Evolutionary conservation across 441 rosid species (phyloP).

Genomic region (Isatis lusitanica): DNA sequence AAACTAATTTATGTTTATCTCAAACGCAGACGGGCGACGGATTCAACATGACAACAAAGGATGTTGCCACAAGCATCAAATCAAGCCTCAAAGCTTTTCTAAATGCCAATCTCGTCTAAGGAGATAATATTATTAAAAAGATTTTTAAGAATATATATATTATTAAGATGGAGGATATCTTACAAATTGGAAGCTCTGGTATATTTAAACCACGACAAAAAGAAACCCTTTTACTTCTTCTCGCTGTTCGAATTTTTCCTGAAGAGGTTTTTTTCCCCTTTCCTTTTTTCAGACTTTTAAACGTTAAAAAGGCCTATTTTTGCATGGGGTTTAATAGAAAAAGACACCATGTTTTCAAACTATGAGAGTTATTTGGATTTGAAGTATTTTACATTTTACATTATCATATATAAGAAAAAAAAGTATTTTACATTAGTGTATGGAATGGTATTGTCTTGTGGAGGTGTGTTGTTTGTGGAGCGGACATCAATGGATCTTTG

Average conservation of each 20-base stretch:
- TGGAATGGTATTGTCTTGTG: neutral
- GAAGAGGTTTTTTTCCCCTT: neutral
- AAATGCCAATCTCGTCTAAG: conserved; percentile 16
- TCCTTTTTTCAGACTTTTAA: neutral
- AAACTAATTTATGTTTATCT: neutral
- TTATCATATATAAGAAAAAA: too few species aligned
- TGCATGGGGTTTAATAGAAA: neutral
- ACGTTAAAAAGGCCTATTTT: neutral
- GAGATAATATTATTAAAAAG: neutral
- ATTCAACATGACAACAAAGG: conserved; percentile 50
- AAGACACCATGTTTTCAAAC: neutral
- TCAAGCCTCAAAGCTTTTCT: conserved; percentile 43
- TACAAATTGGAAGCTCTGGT: neutral
- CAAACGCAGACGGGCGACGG: conserved; percentile 58
- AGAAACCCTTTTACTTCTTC: neutral
- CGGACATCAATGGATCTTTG: neutral
- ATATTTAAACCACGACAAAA: neutral
- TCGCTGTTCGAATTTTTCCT: neutral
- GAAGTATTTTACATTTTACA: neutral
- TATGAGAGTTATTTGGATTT: neutral
- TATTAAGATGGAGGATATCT: neutral
- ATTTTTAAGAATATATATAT: neutral
- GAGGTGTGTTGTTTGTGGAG: neutral
- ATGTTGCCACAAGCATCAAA: conserved; percentile 54
- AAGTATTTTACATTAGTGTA: neutral